These are phyloP conservation scores for Pseudogymnoascus destructans DNA, from an alignment of 2,329 filamentous ascomycete species.

Conservation along the genomic window DNA sequence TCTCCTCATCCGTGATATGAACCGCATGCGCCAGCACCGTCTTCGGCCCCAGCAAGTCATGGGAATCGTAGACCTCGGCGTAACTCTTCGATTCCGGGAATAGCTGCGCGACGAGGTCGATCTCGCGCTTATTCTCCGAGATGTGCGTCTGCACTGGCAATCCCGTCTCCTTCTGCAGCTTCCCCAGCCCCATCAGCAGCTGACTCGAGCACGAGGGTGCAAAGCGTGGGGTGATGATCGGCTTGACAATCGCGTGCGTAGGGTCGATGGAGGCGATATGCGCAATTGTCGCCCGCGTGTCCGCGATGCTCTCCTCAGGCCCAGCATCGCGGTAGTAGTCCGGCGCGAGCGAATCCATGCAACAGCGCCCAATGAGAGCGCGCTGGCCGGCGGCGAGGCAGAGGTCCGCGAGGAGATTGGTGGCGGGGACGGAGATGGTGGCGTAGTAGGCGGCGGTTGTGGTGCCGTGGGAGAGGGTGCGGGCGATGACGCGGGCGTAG, in stretches of 20 bases:
- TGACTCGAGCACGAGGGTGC: constrained; percentile 48
- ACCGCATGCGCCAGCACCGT: constrained; percentile 82
- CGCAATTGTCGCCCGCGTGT: constrained; percentile 45
- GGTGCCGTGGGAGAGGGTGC: constrained; percentile 79
- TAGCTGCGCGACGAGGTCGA: constrained; percentile 53
- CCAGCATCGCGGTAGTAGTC: constrained; percentile 68
- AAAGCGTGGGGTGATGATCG: constrained; percentile 67
- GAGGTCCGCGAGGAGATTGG: constrained; percentile 79
- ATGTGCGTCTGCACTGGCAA: constrained; percentile 81
- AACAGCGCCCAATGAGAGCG: constrained; percentile 85
- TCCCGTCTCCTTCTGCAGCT: constrained; percentile 46
- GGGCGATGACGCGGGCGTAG: constrained; percentile 65
- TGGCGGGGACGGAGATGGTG: constrained; percentile 72
- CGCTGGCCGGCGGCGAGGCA: constrained; percentile 72
- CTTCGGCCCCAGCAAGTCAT: constrained; percentile 52
- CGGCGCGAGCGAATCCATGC: constrained; percentile 76
- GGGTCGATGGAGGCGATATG: constrained; percentile 61
- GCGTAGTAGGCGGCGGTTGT: constrained; percentile 94
- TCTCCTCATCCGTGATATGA: constrained; percentile 58
- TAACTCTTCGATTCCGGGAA: constrained; percentile 58
- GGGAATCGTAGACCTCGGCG: constrained; percentile 63
- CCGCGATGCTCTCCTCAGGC: constrained; percentile 40
- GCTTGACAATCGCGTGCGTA: constrained; percentile 48
- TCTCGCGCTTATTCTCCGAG: constrained; percentile 66
- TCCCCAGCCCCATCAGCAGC: constrained; percentile 50